Conservation (phyloP, 2,329 filamentous ascomycete species). For the Ophiostoma pallidulum region DNA sequence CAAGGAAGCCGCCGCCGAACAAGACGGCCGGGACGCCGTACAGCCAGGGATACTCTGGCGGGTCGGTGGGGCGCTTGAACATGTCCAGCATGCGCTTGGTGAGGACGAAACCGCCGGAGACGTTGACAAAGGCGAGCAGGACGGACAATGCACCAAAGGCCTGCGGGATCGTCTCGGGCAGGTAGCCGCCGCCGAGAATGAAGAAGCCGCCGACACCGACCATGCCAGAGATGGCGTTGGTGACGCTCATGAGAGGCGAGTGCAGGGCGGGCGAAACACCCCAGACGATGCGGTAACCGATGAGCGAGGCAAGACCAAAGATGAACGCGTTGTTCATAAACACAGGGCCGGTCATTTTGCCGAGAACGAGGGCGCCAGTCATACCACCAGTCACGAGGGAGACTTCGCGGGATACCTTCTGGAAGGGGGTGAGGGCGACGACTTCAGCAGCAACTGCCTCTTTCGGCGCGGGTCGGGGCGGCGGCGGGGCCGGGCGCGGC, state of each 20-base stretch:
- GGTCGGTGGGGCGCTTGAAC: slow-evolving; percentile 80
- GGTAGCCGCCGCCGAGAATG: slow-evolving; percentile 72
- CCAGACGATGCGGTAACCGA: slow-evolving; percentile 85
- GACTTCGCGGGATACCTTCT: slow-evolving; percentile 69
- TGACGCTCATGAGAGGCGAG: slow-evolving; percentile 85
- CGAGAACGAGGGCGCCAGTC: slow-evolving; percentile 63
- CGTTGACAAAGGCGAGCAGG: slow-evolving; percentile 76
- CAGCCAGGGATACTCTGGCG: slow-evolving; percentile 79
- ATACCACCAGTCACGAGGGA: slow-evolving; percentile 66
- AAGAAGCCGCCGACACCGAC: slow-evolving; percentile 84
- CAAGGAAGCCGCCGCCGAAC: slow-evolving; percentile 73
- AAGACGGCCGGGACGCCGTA: slow-evolving; percentile 68
- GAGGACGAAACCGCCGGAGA: slow-evolving; percentile 82
- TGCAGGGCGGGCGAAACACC: slow-evolving; percentile 75
- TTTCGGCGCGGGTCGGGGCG: slow-evolving; percentile 41
- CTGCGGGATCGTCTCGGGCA: slow-evolving; percentile 72
- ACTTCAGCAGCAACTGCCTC: slow-evolving; percentile 47
- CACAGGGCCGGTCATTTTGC: slow-evolving; percentile 69
- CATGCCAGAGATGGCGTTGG: slow-evolving; percentile 86
- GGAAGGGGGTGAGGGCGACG: slow-evolving; percentile 69
- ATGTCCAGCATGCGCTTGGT: slow-evolving; percentile 92
- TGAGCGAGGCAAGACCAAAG: slow-evolving; percentile 72
- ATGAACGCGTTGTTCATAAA: slow-evolving; percentile 88
- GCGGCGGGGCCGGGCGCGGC: slow-evolving; percentile 56
- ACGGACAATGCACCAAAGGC: slow-evolving; percentile 70